A percentile compares a stretch with the other conserved stretches of the same genome.
Conservation (phyloP, 23 red algal genomes). For the Pyropia yezoensis region DNA sequence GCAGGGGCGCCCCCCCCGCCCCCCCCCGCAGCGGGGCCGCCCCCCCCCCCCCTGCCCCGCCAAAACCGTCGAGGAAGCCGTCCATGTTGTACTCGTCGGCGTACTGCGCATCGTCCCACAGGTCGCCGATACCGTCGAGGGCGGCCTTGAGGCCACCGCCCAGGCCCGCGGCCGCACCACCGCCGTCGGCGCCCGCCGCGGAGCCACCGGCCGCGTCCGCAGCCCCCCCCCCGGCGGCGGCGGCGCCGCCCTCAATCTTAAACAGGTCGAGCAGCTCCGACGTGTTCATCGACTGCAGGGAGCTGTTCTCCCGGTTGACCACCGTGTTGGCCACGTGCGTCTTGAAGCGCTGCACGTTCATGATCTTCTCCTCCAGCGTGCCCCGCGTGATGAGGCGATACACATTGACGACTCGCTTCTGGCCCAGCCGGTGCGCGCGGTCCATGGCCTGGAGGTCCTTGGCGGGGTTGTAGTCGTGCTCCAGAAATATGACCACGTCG, state of each 20-base stretch:
- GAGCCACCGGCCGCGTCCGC: constrained; percentile 18
- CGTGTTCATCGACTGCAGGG: constrained; percentile 72
- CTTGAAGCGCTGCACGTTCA: constrained; percentile 93
- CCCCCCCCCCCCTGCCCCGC: too few relatives aligned
- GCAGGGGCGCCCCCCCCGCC: too few relatives aligned
- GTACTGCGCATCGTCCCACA: constrained; percentile 90
- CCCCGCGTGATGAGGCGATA: constrained; percentile 77
- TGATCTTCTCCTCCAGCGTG: constrained; percentile 96
- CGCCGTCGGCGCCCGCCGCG: constrained; percentile 11
- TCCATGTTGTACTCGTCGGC: constrained; percentile 70
- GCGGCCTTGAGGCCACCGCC: constrained; percentile 51
- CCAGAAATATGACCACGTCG: constrained; percentile 93
- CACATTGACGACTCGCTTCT: constrained; percentile 88
- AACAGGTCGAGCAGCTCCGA: constrained; percentile 65
- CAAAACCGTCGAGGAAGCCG: constrained; percentile 22
- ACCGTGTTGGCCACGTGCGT: constrained; percentile 88
- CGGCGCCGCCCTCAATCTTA: constrained; percentile 31
- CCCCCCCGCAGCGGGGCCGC: too few relatives aligned
- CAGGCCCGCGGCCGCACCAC: constrained; percentile 1
- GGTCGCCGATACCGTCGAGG: constrained; percentile 32
- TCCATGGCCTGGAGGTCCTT: constrained; percentile 99
- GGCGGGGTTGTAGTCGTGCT: constrained; percentile 94
- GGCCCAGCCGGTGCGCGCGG: constrained; percentile 89
- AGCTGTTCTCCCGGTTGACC: constrained; percentile 86
- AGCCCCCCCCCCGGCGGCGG: not conserved